Conservation (phyloP, 176 grass and related monocot species). For the Carex parvula region DNA sequence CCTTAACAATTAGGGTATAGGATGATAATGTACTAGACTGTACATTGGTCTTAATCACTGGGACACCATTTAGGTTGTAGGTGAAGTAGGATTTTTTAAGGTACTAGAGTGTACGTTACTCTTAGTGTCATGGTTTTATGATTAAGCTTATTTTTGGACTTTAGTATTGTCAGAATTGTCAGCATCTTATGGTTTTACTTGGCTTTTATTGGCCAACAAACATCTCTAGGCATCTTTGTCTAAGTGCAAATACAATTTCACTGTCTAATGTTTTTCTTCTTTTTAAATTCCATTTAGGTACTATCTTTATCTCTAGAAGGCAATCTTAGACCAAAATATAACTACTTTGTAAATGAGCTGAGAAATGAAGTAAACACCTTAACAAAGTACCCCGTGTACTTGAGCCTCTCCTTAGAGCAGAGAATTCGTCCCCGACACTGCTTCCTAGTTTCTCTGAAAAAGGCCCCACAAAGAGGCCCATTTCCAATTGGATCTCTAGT, state of each 20-base stretch:
- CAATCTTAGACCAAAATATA: conserved; percentile 80
- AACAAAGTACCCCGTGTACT: conserved; percentile 94
- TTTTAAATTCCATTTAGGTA: conserved; percentile 50
- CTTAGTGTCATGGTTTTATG: neutral
- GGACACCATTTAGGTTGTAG: neutral
- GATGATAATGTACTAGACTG: neutral
- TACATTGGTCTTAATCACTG: neutral
- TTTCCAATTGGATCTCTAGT: conserved; percentile 93
- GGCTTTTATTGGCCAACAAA: neutral
- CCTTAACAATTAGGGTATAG: neutral
- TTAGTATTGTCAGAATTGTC: neutral
- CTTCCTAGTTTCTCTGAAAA: conserved; percentile 89
- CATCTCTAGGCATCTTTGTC: neutral
- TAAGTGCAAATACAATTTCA: neutral
- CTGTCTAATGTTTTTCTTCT: conserved; percentile 18
- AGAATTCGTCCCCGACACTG: conserved; percentile 84
- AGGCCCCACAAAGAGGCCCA: conserved; percentile 77
- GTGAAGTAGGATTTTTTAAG: neutral
- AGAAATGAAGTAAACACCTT: conserved; percentile 66
- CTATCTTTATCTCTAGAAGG: conserved; percentile 84
- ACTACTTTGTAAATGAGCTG: conserved; percentile 77
- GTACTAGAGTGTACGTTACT: neutral
- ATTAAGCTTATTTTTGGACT: neutral
- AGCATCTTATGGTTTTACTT: conserved; percentile 6
- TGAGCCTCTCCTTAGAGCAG: conserved; percentile 89